These are phyloP conservation scores for Hypoxylon lenormandii DNA, from an alignment of 495 filamentous ascomycete species.

Conservation along the genomic window DNA sequence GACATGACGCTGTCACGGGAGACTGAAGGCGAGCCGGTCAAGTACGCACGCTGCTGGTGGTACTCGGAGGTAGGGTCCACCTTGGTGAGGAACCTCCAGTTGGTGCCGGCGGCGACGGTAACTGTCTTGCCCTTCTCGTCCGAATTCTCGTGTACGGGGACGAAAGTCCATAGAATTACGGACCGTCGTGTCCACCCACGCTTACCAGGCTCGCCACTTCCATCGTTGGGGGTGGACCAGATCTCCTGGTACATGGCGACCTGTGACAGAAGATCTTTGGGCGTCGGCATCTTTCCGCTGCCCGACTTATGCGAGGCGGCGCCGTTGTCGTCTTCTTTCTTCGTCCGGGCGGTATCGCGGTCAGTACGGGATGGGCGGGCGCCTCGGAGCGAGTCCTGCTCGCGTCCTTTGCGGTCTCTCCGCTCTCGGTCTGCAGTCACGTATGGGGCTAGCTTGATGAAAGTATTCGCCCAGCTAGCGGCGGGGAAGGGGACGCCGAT, in stretches of 20 bases:
- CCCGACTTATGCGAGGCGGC: constrained; percentile 36
- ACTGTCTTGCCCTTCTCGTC: constrained; percentile 52
- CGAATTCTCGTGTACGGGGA: constrained; percentile 56
- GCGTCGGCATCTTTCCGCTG: constrained; percentile 46
- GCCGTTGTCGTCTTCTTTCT: constrained; percentile 49
- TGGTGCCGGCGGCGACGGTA: constrained; percentile 49
- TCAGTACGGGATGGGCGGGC: constrained; percentile 44
- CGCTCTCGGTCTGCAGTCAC: constrained; percentile 53
- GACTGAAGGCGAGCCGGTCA: constrained; percentile 42
- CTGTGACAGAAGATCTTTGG: constrained; percentile 59
- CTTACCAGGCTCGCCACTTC: constrained; percentile 20
- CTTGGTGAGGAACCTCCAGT: constrained; percentile 63
- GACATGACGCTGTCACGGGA: constrained; percentile 58
- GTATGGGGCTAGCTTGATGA: constrained; percentile 60
- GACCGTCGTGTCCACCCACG: constrained; percentile 58
- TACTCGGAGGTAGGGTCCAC: constrained; percentile 60
- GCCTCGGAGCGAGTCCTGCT: constrained; percentile 38
- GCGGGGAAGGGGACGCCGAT: constrained; percentile 65
- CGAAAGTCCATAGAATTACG: constrained; percentile 63
- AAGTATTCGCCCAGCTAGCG: constrained; percentile 60
- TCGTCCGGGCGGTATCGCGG: constrained; percentile 44
- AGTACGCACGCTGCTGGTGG: constrained; percentile 59
- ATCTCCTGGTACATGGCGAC: constrained; percentile 67
- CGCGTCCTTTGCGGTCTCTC: constrained; percentile 40
- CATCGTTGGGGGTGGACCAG: constrained; percentile 56